These are phyloP conservation scores for Wickerhamiella pararugosa DNA, from an alignment of 1,139 yeast species.

Conservation along the genomic window DNA sequence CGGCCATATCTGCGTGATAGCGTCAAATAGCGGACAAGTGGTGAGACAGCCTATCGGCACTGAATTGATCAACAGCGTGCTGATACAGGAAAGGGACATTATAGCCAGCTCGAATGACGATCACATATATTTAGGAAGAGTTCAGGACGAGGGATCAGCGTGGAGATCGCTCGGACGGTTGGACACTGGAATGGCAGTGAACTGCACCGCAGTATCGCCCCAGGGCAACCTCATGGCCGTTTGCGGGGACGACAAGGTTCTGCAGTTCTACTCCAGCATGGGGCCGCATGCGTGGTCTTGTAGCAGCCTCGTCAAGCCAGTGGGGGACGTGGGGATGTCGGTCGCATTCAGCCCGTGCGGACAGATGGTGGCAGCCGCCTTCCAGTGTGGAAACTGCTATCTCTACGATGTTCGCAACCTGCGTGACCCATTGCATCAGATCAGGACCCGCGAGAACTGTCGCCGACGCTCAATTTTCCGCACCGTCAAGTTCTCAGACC, in stretches of 20 bases:
- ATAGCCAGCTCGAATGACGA: conserved; percentile 75
- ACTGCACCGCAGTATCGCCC: conserved; percentile 46
- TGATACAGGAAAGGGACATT: conserved; percentile 36
- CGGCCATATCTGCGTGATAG: no score
- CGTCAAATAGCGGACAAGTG: no score
- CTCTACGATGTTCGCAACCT: conserved; percentile 62
- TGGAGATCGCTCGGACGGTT: conserved; percentile 29
- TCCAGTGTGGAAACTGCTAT: conserved; percentile 71
- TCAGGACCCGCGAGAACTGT: conserved; percentile 20
- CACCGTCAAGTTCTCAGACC: conserved; percentile 38
- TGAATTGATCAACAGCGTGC: conserved; percentile 17
- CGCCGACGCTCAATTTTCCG: background rate
- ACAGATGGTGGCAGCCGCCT: conserved; percentile 56
- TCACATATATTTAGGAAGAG: conserved; percentile 48
- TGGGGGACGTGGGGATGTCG: conserved; percentile 61
- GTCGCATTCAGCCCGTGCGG: conserved; percentile 67
- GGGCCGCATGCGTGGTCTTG: conserved; percentile 18
- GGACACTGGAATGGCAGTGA: conserved; percentile 37
- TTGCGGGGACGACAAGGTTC: conserved; percentile 44
- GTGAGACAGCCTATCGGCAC: conserved; percentile 17
- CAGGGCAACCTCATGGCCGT: conserved; percentile 40
- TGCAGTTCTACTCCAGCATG: conserved; percentile 34
- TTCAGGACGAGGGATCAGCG: conserved; percentile 31
- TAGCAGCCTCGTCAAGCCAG: conserved; percentile 38
- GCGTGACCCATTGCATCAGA: conserved; percentile 26